phyloP scores from a whole-genome alignment of 2,329 filamentous ascomycete genomes.

The Parastagonospora avenae region DNA sequence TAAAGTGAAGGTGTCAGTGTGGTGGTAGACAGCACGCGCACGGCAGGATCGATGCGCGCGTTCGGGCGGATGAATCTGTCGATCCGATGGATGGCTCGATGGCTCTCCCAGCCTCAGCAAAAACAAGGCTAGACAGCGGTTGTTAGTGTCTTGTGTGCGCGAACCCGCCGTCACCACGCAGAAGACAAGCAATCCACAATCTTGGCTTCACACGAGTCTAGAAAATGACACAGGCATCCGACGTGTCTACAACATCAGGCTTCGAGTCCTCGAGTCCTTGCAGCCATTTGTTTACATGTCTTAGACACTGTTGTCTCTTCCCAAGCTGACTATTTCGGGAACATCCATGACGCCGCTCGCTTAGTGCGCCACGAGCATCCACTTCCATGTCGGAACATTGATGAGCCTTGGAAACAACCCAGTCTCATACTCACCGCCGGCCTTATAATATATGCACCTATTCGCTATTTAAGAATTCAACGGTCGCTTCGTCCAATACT shows the following conservation, averaged over 20 bases:
- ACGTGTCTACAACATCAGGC: not conserved
- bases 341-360: conserved; percentile 8
- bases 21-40: conserved; percentile 6
- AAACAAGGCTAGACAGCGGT: conserved; percentile 4
- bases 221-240: not conserved
- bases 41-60: conserved; percentile 3
- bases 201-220: not conserved
- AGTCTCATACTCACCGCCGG: not conserved
- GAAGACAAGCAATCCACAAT: not conserved
- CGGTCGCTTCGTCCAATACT: not conserved
- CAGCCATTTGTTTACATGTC: conserved; percentile 14
- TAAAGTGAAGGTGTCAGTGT: conserved; percentile 7
- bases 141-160: conserved; percentile 1
- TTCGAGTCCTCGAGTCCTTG: conserved; percentile 1
- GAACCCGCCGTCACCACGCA: not conserved
- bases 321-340: conserved; percentile 1
- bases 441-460: not conserved
- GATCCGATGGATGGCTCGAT: conserved; percentile 6
- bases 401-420: not conserved
- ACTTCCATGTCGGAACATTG: not conserved
- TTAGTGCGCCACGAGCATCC: not conserved
- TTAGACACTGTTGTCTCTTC: conserved; percentile 7
- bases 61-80: conserved; percentile 8
- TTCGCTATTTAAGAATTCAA: not conserved
- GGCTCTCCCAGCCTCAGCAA: not conserved